Base-by-base conservation (phyloP, 2,329 filamentous ascomycete genomes). In the Leptographium radiaticola region DNA sequence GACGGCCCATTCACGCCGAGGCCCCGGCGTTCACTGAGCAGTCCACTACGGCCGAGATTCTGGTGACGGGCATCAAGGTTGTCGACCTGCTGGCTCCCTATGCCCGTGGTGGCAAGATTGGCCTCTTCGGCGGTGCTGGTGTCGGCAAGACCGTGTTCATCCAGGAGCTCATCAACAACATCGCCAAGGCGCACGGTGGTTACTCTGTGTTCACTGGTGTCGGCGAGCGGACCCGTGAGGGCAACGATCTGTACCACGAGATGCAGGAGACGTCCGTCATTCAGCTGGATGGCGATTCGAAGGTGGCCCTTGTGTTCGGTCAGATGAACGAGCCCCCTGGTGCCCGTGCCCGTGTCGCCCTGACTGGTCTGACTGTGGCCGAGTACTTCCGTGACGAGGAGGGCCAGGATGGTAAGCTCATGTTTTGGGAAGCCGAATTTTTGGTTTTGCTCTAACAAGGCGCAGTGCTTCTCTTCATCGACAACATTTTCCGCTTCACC, bases 121-220 rank as follows among this genome's bases (percentile, higher is more conserved):
- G 93, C 88, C 89, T 98, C 66, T 98, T 98, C 79, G 93, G 93
- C 78, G 93, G 93, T 91, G 93, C 93, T 68, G 93, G 93, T 94
- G 93, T 98, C 81, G 93, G 93, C 76, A 98, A 98, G 87, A 98
- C 93, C 73, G 93, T 98, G 72, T 98, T 97, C 82, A 98, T 98
- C 75, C 93, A 98, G 83, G 93, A 98, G 80, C 79, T 98, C 71
- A 98, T 98, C 80, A 98, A 98, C 89, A 98, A 98, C 86, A 97
- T 98, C 71, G 93, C 93, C 77, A 97, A 97, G 84, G 93, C 93
- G 66, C 93, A 98, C 81, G 93, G 93, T 95, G 93, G 93, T 95
- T 98, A 95, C 87, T 98, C 93, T 64, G 93, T 98, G 72, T 98
- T 98, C 86, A 95, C 89, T 71, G 93, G 93, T 91, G 93, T 98